Evolutionary conservation across 1,284 basidiomycete genomes (phyloP).

Genomic region (Puccinia triticina): DNA sequence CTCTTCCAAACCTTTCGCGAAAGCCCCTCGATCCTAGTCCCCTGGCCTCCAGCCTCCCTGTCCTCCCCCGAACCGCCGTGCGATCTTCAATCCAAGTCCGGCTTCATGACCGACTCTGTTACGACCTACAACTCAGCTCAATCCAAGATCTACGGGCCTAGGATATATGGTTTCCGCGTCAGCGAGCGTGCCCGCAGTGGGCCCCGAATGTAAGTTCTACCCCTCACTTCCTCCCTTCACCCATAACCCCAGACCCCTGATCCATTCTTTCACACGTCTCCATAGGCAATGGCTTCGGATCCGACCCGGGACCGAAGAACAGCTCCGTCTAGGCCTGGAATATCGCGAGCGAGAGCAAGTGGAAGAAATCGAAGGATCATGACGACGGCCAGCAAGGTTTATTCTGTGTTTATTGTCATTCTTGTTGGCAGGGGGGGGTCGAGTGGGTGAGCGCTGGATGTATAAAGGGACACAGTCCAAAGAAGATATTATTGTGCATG

Average conservation of each 20-base stretch:
- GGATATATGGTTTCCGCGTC: constrained; percentile 80
- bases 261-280: background rate
- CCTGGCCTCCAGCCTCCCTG: constrained; percentile 45
- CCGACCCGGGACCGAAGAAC: constrained; percentile 40
- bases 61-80: constrained; percentile 43
- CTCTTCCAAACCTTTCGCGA: constrained; percentile 97
- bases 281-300: constrained; percentile 48
- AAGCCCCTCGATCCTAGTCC: constrained; percentile 70
- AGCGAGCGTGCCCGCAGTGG: constrained; percentile 73
- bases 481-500: too few relatives aligned
- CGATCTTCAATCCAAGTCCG: constrained; percentile 53
- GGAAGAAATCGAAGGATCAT: constrained; percentile 9
- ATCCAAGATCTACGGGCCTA: constrained; percentile 83
- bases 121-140: constrained; percentile 65
- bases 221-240: background rate
- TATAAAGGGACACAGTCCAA: too few relatives aligned
- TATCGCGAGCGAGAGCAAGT: background rate
- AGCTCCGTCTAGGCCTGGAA: constrained; percentile 30
- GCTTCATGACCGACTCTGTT: constrained; percentile 49
- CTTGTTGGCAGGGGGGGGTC: background rate
- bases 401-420: background rate
- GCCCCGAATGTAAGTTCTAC: constrained; percentile 76
- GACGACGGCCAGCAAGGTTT: background rate
- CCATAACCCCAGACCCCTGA: background rate
- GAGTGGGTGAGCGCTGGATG: too few relatives aligned